Evolutionary conservation across 495 filamentous ascomycete genomes (phyloP).

Genomic region (Parathielavia hyrcaniae): DNA sequence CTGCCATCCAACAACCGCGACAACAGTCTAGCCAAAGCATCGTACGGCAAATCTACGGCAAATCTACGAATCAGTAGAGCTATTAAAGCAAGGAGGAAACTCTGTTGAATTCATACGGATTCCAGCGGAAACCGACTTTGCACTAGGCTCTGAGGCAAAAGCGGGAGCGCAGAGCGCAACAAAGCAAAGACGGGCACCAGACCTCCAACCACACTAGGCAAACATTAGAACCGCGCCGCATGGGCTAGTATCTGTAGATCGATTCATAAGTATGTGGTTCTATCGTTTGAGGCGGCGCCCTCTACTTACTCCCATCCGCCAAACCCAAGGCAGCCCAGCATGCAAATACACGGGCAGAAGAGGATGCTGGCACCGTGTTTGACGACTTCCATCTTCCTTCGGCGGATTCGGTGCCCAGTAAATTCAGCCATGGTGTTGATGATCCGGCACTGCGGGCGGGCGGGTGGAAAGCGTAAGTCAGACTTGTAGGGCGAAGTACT

Average conservation of each 20-base stretch:
- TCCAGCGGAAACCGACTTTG: too few relatives aligned
- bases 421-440: background rate
- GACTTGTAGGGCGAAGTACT: background rate
- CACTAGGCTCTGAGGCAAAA: too few relatives aligned
- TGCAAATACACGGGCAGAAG: background rate
- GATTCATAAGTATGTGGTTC: background rate
- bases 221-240: background rate
- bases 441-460: background rate
- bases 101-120: too few relatives aligned
- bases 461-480: background rate
- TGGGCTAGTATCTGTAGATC: background rate
- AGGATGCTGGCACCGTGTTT: background rate
- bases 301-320: background rate
- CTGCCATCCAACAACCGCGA: too few relatives aligned
- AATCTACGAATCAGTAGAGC: too few relatives aligned
- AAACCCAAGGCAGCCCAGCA: background rate
- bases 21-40: too few relatives aligned
- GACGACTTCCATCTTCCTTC: background rate
- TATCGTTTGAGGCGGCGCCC: background rate
- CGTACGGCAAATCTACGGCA: too few relatives aligned
- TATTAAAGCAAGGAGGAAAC: too few relatives aligned
- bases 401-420: background rate
- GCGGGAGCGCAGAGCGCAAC: too few relatives aligned
- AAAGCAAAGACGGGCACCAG: too few relatives aligned
- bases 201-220: too few relatives aligned